These are phyloP conservation scores for Cryptomeria japonica DNA, from an alignment of 75 land plant genomes.

Conservation along the genomic window DNA sequence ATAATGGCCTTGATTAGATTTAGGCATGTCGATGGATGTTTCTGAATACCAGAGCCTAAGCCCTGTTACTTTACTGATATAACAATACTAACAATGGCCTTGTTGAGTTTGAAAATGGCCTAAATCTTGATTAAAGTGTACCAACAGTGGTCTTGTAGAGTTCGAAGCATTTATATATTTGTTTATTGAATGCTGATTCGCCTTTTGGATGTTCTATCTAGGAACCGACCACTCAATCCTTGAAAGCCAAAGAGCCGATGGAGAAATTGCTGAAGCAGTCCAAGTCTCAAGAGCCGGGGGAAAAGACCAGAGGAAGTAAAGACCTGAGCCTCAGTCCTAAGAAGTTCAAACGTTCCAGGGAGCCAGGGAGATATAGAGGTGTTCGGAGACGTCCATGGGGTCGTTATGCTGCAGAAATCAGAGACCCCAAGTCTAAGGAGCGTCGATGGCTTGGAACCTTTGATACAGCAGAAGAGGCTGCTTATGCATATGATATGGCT, in stretches of 20 bases:
- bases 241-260: not conserved
- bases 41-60: not conserved
- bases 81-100: not conserved
- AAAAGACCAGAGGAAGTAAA: not conserved
- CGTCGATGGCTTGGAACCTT: slow-evolving; percentile 80
- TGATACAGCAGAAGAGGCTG: slow-evolving; percentile 68
- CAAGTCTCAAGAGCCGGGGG: not conserved
- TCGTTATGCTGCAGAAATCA: slow-evolving; percentile 68
- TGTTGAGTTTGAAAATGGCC: no score
- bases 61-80: not conserved
- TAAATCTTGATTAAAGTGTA: not conserved
- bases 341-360: not conserved
- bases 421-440: slow-evolving; percentile 62
- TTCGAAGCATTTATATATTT: not conserved
- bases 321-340: not conserved
- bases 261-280: not conserved
- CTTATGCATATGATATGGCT: slow-evolving; percentile 63
- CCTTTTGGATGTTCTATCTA: not conserved
- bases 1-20: not conserved
- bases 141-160: not conserved
- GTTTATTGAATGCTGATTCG: not conserved
- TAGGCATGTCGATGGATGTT: not conserved
- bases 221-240: not conserved
- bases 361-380: slow-evolving; percentile 47
- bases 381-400: slow-evolving; percentile 79